These are phyloP conservation scores for Zangia roseola DNA, from an alignment of 768 basidiomycete species.

Conservation along the genomic window DNA sequence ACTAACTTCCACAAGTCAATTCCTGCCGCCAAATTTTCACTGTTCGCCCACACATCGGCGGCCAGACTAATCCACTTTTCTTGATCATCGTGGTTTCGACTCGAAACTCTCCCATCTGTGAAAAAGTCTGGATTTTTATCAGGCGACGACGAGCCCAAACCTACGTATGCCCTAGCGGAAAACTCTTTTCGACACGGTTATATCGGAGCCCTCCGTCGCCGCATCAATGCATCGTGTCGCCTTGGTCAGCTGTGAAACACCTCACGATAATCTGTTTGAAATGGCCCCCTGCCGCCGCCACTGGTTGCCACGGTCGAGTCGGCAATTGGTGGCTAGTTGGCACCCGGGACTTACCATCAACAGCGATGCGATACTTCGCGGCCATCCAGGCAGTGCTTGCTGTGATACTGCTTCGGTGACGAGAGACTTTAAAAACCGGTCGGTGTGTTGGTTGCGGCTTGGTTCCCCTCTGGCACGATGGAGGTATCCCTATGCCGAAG, in stretches of 20 bases:
- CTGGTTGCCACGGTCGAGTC: too few relatives aligned
- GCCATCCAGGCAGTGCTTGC: conserved; percentile 14
- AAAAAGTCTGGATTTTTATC: background rate
- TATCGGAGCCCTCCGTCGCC: too few relatives aligned
- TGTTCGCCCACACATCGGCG: too few relatives aligned
- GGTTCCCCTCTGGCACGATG: background rate
- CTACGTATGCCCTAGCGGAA: background rate
- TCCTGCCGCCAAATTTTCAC: too few relatives aligned
- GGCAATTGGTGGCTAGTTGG: background rate
- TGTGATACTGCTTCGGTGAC: conserved; percentile 4
- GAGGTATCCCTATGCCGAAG: background rate
- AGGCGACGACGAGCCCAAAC: background rate
- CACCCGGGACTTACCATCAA: conserved; percentile 1
- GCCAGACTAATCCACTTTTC: too few relatives aligned
- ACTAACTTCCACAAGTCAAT: too few relatives aligned
- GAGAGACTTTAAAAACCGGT: background rate
- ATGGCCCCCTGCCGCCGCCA: background rate
- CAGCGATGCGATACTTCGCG: conserved; percentile 2
- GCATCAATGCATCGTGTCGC: too few relatives aligned
- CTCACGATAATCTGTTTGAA: too few relatives aligned
- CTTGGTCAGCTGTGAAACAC: too few relatives aligned
- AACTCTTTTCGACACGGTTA: too few relatives aligned
- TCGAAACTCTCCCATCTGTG: too few relatives aligned
- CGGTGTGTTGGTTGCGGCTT: background rate
- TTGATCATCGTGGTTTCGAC: too few relatives aligned